Evolutionary conservation across 371 early-diverging fungal species (phyloP).

Genomic region (Blastocladiella emersonii): DNA sequence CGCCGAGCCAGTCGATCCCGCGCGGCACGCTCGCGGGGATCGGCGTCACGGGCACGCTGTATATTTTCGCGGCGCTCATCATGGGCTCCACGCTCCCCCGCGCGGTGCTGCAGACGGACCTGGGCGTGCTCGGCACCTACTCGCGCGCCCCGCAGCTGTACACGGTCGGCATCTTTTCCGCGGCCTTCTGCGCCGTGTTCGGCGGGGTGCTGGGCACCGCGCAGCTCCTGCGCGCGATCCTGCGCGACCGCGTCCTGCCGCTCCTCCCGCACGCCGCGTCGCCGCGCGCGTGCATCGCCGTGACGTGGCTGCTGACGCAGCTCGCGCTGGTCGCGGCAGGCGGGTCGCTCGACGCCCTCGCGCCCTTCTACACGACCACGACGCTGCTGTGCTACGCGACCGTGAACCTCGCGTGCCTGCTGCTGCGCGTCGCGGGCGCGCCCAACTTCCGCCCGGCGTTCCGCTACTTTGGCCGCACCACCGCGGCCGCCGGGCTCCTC

Average conservation of each 20-base stretch:
- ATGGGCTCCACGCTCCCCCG: constrained; percentile 40
- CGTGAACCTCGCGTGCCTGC: constrained; percentile 43
- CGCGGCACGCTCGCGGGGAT: constrained; percentile 43
- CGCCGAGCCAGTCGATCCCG: constrained; percentile 46
- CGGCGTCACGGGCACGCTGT: constrained; percentile 30
- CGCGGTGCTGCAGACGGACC: constrained; percentile 30
- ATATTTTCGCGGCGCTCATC: constrained; percentile 26
- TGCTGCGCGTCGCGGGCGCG: constrained; percentile 41
- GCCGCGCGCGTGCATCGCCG: constrained; percentile 24
- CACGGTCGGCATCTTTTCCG: constrained; percentile 33
- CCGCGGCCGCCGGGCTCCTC: constrained; percentile 36
- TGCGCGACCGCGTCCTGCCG: constrained; percentile 26
- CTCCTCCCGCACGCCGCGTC: constrained; percentile 11
- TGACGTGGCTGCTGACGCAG: constrained; percentile 34
- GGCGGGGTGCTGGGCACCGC: constrained; percentile 39
- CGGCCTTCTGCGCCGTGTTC: constrained; percentile 38
- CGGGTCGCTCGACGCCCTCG: constrained; percentile 33
- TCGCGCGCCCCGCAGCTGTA: constrained; percentile 25
- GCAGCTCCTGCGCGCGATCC: constrained; percentile 46
- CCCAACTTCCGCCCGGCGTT: constrained; percentile 52
- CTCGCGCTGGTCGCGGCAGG: constrained; percentile 31
- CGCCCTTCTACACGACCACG: constrained; percentile 41
- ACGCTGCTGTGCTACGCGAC: constrained; percentile 38
- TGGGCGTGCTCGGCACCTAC: constrained; percentile 32
- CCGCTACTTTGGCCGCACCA: constrained; percentile 41